Evolutionary conservation across 2,329 filamentous ascomycete genomes (phyloP).

Genomic region (Albophoma yamanashiensis): DNA sequence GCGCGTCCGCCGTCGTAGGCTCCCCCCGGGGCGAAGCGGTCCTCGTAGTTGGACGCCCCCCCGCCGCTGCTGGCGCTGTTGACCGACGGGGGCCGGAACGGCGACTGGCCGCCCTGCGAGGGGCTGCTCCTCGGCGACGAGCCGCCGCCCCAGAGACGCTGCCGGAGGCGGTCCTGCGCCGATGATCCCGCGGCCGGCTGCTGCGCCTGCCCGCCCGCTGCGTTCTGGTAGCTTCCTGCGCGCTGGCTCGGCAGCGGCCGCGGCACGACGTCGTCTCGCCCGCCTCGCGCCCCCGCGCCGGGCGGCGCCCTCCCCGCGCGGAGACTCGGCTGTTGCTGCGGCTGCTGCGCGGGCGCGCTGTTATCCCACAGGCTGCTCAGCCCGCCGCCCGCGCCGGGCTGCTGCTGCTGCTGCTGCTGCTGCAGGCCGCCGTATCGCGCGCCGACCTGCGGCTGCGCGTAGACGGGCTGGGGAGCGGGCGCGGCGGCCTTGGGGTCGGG

Average conservation of each 20-base stretch:
- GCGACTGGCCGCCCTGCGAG: slow-evolving; percentile 25
- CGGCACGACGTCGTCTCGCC: slow-evolving; percentile 28
- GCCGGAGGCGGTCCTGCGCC: slow-evolving; percentile 75
- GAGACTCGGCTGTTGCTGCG: slow-evolving; percentile 31
- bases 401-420: slow-evolving; percentile 26
- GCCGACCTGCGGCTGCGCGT: slow-evolving; percentile 40
- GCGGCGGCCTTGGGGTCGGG: slow-evolving; percentile 60
- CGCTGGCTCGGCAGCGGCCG: slow-evolving; percentile 63
- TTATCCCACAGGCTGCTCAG: slow-evolving; percentile 51
- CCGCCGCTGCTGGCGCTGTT: slow-evolving; percentile 4
- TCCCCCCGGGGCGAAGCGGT: slow-evolving; percentile 34
- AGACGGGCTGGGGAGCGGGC: slow-evolving; percentile 31
- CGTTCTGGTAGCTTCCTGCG: slow-evolving; percentile 61
- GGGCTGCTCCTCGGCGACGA: slow-evolving; percentile 44
- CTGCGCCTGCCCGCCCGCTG: slow-evolving; percentile 1
- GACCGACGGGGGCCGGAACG: slow-evolving; percentile 30
- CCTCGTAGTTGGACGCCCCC: slow-evolving; percentile 26
- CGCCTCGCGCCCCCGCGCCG: slow-evolving; percentile 14
- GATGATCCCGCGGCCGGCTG: slow-evolving; percentile 30
- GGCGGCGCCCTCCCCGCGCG: slow-evolving; percentile 29
- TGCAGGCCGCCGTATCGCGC: slow-evolving; percentile 35
- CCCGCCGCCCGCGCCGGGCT: slow-evolving; percentile 17
- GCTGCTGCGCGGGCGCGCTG: slow-evolving; percentile 20
- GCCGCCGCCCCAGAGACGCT: slow-evolving; percentile 57
- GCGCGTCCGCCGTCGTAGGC: slow-evolving; percentile 27